Evolutionary conservation across 352 stramenopile genomes (phyloP), one percentile per base, ranked within the genome.

Genomic region (Pythium periplocum): DNA sequence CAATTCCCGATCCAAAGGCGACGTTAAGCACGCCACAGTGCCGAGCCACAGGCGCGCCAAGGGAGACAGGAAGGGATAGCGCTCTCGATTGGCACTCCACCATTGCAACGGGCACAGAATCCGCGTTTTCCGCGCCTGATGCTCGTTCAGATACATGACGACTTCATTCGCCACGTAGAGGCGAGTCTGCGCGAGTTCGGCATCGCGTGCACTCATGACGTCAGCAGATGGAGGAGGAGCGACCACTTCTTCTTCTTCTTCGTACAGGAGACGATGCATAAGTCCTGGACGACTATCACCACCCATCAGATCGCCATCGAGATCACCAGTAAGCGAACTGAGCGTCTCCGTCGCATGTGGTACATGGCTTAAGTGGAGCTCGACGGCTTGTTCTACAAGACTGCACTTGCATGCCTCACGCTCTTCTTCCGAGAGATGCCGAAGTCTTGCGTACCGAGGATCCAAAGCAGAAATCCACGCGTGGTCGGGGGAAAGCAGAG

Each of bases 221-320:
- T 77, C 68, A 4, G 68, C 37, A 1, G 49, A 10, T 8, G 51
- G 17, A 26, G 17, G 17, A 26, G 17, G 17, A 4, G 55, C 35
- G 2, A 52, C 32, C 10, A 66, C 68, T 6, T 81, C 71, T 30
- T 81, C 71, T 37, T 81, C 71, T 34, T 81, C 71, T 39, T 81
- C 71, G 43, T 78, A 81, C 37, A 81, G 47, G 35, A 81, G 47
- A 6, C 71, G 71, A 41, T 81, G 68, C 71, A 81, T 81, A 17
- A 81, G 53, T 1, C 68, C 71, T n/a, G 73, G 64, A 4, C 57
- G 58, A 6, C 43, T 31, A 30, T 71, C 59, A 4, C 53, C 48
- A 30, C 74, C 71, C 34, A 79, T 62, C 8, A 73, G 61, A 9
- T 71, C 67, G 31, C 56, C 60, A 6, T 74, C 70, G 38, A 76